Base-by-base conservation (phyloP, 129 eudicot species). In the Cynara cardunculus region DNA sequence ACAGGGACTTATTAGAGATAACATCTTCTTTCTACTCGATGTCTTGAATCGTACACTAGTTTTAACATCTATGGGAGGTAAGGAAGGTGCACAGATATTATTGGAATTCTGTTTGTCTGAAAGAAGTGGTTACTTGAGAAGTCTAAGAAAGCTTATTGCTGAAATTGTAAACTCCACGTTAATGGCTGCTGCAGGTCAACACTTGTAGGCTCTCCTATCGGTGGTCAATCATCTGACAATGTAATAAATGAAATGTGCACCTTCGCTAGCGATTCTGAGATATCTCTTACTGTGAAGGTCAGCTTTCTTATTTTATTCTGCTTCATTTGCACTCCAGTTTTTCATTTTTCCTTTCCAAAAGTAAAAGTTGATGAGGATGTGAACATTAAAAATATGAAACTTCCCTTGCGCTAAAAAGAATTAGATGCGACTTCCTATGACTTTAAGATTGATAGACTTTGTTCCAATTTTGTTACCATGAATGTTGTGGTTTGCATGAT, bases 151-250 rank as follows among this genome's bases (percentile, higher is more conserved):
- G 3, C 56, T 35, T 74, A 21, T 4, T 67, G 32, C 25, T 31
- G 25, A 72, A 25, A 78, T 26, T 73, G 76, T 25, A 75, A 30
- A 25, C 53, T 13, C 39, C 41, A 6, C 16, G 22, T 44, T 80
- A 27, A 0, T 86, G 28, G 46, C 30, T 83, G 46, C 30, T 83
- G 86, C 95, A 96, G 98, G 82, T 92, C 97, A 71, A 85, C 91
- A 56, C 90, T 96, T 16, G 73, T 91, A 65, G 85, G 86, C 26
- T 87, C 92, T 24, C 91, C 97, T 26, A 44, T 79, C 32, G 84
- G 89, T 62, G 91, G 89, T 67, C 80, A 80, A 74, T 89, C 91
- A 41, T 88, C 92, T 16, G 87, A 91, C 19, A 85, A 72, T 86
- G 86, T 81, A 27, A 34, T 83, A 26, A 84, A 84, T 85, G 97